These are phyloP conservation scores for Ambrosia hybrid DNA, from an alignment of 140 eudicot species.

Conservation along the genomic window DNA sequence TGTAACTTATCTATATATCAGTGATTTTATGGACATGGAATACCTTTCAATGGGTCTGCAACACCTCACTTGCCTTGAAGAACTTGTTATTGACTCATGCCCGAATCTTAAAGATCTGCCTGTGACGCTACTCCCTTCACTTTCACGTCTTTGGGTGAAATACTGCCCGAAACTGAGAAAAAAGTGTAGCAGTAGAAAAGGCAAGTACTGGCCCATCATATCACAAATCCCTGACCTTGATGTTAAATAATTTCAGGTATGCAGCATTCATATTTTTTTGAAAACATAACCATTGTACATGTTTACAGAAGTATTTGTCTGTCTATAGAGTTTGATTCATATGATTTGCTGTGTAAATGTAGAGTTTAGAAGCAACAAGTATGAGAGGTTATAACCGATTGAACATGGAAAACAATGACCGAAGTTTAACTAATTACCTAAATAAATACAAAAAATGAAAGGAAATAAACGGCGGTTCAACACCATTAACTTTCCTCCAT, in stretches of 20 bases:
- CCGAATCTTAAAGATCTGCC: conserved; percentile 32
- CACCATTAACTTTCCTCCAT: too few species aligned
- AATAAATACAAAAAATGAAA: too few species aligned
- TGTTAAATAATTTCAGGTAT: conserved; percentile 12
- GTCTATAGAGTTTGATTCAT: too few species aligned
- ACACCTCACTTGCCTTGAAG: conserved; percentile 30
- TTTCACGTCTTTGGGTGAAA: conserved; percentile 9
- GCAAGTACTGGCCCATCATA: conserved; percentile 25
- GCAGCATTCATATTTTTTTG: background rate
- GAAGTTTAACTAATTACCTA: too few species aligned
- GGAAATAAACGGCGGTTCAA: too few species aligned
- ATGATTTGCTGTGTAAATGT: too few species aligned
- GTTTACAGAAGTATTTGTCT: background rate
- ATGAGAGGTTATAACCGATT: background rate
- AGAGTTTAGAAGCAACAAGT: background rate
- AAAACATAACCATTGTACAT: background rate
- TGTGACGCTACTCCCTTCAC: conserved; percentile 19
- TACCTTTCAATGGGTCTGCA: conserved; percentile 21
- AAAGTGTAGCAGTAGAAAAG: conserved; percentile 14
- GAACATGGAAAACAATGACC: too few species aligned
- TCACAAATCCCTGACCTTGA: conserved; percentile 25
- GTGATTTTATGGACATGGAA: conserved; percentile 12
- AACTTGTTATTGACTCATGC: background rate
- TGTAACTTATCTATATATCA: background rate
- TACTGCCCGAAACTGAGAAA: conserved; percentile 1